Percentiles rank a stretch among this genome's conserved stretches.
These are phyloP conservation scores for Coffea humblotiana DNA, from an alignment of 305 asterid species.

Conservation along the genomic window DNA sequence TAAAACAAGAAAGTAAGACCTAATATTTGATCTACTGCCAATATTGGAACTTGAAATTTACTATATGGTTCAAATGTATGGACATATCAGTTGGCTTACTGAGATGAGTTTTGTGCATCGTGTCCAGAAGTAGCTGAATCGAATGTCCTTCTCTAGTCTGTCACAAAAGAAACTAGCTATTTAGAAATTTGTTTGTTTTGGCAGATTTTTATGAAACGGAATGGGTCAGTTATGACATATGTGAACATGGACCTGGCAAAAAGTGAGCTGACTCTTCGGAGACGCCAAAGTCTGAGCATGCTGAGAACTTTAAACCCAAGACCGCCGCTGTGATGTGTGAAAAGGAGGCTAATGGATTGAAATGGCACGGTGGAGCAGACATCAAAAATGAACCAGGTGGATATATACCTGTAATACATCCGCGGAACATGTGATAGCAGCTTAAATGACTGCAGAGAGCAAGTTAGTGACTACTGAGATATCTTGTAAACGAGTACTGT, in stretches of 20 bases:
- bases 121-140: conserved; percentile 93
- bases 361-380: conserved; percentile 85
- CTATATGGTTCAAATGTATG: not conserved
- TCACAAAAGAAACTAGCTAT: conserved; percentile 24
- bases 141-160: conserved; percentile 94
- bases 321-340: conserved; percentile 69
- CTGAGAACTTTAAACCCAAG: conserved; percentile 69
- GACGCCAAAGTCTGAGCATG: conserved; percentile 97
- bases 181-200: conserved; percentile 5
- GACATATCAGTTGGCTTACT: conserved; percentile 42
- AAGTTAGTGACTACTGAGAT: not conserved
- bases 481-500: not conserved
- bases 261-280: conserved; percentile 85
- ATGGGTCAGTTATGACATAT: not conserved
- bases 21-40: no score
- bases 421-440: not conserved
- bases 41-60: not conserved
- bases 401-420: conserved; percentile 55
- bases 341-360: conserved; percentile 62
- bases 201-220: not conserved
- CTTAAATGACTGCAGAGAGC: not conserved
- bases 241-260: conserved; percentile 61
- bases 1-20: no score
- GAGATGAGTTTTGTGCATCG: conserved; percentile 83
- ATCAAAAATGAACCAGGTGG: conserved; percentile 83